Evolutionary conservation across 2,329 filamentous ascomycete species (phyloP).

Genomic region (Talaromyces islandicus): DNA sequence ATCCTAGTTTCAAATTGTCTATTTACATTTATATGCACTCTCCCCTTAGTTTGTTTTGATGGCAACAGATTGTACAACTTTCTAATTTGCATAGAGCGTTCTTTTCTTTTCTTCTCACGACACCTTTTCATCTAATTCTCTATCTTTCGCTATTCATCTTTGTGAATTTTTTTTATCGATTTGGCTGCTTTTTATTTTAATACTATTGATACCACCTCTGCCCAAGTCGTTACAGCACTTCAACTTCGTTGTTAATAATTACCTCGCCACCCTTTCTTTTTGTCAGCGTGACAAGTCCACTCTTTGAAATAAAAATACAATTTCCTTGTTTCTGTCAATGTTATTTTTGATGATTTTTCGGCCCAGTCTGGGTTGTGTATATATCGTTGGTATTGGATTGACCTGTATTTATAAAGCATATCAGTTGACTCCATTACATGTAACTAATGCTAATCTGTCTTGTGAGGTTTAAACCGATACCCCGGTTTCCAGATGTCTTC

Average conservation of each 20-base stretch:
- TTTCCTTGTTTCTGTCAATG: background rate
- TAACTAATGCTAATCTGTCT: background rate
- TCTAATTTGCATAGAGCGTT: background rate
- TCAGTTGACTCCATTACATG: background rate
- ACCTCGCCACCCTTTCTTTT: background rate
- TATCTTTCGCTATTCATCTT: background rate
- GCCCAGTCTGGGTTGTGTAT: background rate
- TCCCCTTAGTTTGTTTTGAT: background rate
- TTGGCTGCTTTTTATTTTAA: background rate
- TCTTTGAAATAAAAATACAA: background rate
- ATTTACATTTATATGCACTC: background rate
- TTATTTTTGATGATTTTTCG: background rate
- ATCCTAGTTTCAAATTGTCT: background rate
- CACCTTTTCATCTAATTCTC: background rate
- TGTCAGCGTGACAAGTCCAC: background rate
- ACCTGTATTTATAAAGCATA: background rate
- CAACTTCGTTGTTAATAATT: constrained; percentile 1
- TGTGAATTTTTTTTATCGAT: background rate
- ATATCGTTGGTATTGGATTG: background rate
- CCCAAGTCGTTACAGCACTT: background rate
- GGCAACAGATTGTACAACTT: background rate
- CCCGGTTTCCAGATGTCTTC: no score
- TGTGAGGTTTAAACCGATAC: background rate
- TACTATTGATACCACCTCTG: background rate
- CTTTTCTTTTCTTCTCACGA: background rate